Percentiles rank a stretch among this genome's conserved stretches.
These are phyloP conservation scores for Dissophora globulifera DNA, from an alignment of 192 early-diverging fungal species.

Conservation along the genomic window DNA sequence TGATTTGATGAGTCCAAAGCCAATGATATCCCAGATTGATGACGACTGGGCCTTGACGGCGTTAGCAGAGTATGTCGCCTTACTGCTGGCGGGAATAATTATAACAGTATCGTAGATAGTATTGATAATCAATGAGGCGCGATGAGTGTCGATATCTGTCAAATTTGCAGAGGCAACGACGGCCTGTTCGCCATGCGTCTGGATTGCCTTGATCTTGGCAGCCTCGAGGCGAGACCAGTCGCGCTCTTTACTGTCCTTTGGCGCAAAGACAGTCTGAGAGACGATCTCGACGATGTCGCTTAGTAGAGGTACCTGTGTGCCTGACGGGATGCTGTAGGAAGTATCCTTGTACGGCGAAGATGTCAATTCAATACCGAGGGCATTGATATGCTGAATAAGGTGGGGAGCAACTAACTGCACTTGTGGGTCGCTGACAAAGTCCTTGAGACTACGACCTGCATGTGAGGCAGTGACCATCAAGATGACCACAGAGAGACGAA, in stretches of 20 bases:
- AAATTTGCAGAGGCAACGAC: background rate
- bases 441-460: background rate
- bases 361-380: constrained; percentile 5
- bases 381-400: constrained; percentile 19
- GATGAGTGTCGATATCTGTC: constrained; percentile 5
- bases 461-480: background rate
- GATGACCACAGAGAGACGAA: background rate
- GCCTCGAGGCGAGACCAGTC: constrained; percentile 34
- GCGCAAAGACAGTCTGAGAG: constrained; percentile 6
- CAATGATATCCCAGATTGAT: constrained; percentile 19
- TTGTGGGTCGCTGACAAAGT: constrained; percentile 4
- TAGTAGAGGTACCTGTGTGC: constrained; percentile 4
- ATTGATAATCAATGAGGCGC: constrained; percentile 18
- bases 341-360: background rate
- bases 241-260: background rate
- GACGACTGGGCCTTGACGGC: background rate
- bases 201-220: constrained; percentile 26
- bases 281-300: constrained; percentile 33
- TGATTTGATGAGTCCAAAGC: constrained; percentile 14
- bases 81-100: constrained; percentile 9
- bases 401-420: constrained; percentile 10
- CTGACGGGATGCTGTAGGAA: background rate
- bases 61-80: constrained; percentile 11
- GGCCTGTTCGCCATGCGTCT: constrained; percentile 13
- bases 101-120: constrained; percentile 42